phyloP scores from a whole-genome alignment of 805 yeast genomes.

The Myxozyma udenii region DNA sequence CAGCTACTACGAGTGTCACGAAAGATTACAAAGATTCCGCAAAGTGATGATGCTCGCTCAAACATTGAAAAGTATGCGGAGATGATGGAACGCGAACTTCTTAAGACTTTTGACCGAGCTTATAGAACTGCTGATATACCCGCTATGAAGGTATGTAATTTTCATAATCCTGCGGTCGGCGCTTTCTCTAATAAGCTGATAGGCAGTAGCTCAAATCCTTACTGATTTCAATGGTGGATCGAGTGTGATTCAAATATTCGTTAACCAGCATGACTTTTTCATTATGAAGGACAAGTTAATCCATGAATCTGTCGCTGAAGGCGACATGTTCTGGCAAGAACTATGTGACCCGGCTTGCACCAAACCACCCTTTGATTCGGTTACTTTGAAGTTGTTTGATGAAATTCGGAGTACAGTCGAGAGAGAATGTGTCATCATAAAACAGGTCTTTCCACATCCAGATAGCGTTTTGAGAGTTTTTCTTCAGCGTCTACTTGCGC shows the following conservation, averaged over 20 bases:
- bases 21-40: conserved; percentile 45
- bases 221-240: conserved; percentile 81
- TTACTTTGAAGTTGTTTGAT: conserved; percentile 52
- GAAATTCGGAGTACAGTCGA: conserved; percentile 58
- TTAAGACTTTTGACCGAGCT: conserved; percentile 70
- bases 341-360: conserved; percentile 59
- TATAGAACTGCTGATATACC: conserved; percentile 63
- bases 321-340: conserved; percentile 48
- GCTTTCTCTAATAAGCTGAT: not conserved
- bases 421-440: conserved; percentile 69
- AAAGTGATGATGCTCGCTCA: conserved; percentile 36
- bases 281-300: conserved; percentile 47
- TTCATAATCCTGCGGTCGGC: conserved; percentile 27
- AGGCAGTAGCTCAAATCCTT: conserved; percentile 56
- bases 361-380: conserved; percentile 49
- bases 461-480: conserved; percentile 65
- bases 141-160: conserved; percentile 60
- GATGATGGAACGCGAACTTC: conserved; percentile 65
- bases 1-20: conserved; percentile 62
- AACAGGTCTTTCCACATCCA: conserved; percentile 68
- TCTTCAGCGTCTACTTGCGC: conserved; percentile 72
- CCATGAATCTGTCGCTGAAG: conserved; percentile 36
- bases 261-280: conserved; percentile 73
- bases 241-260: conserved; percentile 76
- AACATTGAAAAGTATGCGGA: conserved; percentile 71